Conservation (phyloP, 768 basidiomycete species). For the Cantharellus cinnabarinus region DNA sequence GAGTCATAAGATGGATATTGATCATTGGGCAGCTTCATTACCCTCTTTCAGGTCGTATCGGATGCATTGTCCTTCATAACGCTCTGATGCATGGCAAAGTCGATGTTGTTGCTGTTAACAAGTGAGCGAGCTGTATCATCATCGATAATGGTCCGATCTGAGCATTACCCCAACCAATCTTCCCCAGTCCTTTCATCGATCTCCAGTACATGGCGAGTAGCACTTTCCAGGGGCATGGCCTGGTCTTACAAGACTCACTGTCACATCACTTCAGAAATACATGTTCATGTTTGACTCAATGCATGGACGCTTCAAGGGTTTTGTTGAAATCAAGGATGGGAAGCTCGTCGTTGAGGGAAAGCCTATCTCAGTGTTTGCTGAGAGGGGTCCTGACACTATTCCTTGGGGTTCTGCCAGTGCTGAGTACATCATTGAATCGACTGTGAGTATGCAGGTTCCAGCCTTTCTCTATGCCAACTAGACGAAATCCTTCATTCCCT, state of each 20-base stretch:
- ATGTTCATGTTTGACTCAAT: slow-evolving; percentile 98
- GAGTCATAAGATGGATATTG: too few species aligned
- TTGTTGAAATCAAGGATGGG: slow-evolving; percentile 46
- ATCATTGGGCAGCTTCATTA: background rate
- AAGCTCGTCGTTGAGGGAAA: slow-evolving; percentile 78
- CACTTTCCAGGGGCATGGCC: background rate
- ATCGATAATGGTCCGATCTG: background rate
- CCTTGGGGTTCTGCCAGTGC: slow-evolving; percentile 65
- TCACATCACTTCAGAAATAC: slow-evolving; percentile 41
- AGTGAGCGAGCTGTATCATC: slow-evolving; percentile 32
- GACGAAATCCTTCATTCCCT: background rate
- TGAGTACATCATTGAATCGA: slow-evolving; percentile 90
- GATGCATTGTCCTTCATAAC: slow-evolving; percentile 95
- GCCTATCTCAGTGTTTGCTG: slow-evolving; percentile 53
- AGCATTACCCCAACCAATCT: background rate
- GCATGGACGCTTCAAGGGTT: slow-evolving; percentile 79
- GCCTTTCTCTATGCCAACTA: background rate
- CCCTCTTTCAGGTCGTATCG: slow-evolving; percentile 71
- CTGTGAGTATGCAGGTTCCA: slow-evolving; percentile 27
- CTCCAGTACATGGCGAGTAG: slow-evolving; percentile 77
- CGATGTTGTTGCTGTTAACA: slow-evolving; percentile 86
- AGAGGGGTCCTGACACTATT: slow-evolving; percentile 76
- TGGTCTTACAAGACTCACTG: background rate
- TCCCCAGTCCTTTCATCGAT: slow-evolving; percentile 80
- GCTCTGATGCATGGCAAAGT: slow-evolving; percentile 56